These are phyloP conservation scores for Penicillium soppii DNA, from an alignment of 495 filamentous ascomycete species.

Conservation along the genomic window DNA sequence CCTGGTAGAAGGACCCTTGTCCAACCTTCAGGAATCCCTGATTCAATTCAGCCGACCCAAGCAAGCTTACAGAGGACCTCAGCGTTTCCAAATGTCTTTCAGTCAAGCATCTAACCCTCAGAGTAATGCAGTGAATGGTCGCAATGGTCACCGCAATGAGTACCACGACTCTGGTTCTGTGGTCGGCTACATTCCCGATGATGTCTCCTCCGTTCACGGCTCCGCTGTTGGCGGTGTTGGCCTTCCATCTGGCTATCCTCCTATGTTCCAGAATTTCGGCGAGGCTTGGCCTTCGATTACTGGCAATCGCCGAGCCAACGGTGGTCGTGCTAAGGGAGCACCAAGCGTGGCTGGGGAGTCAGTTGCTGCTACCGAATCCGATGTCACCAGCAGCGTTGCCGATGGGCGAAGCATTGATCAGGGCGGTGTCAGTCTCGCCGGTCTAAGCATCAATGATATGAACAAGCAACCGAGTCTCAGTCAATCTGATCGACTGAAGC, in stretches of 20 bases:
- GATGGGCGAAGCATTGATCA: constrained; percentile 74
- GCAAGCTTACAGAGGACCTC: constrained; percentile 85
- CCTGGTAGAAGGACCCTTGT: constrained; percentile 94
- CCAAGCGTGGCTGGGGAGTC: constrained; percentile 88
- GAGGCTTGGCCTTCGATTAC: constrained; percentile 84
- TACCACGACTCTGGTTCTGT: constrained; percentile 85
- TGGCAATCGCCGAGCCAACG: constrained; percentile 61
- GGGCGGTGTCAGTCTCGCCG: constrained; percentile 81
- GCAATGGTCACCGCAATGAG: constrained; percentile 61
- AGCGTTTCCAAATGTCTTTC: constrained; percentile 84
- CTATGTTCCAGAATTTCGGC: constrained; percentile 92
- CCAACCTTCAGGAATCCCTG: constrained; percentile 90
- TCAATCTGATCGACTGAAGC: constrained; percentile 79
- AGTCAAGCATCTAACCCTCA: constrained; percentile 61
- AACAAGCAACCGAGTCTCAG: constrained; percentile 77
- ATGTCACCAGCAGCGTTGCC: constrained; percentile 68
- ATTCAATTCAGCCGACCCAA: constrained; percentile 95
- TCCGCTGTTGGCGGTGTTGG: constrained; percentile 84
- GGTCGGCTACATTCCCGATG: constrained; percentile 92
- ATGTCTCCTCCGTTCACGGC: constrained; percentile 93
- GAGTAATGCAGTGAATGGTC: constrained; percentile 47
- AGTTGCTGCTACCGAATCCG: constrained; percentile 83
- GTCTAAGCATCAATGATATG: constrained; percentile 73
- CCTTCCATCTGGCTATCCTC: constrained; percentile 78
- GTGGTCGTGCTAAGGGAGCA: constrained; percentile 59